Conservation (phyloP, 2,329 filamentous ascomycete species). For the Sphaerulina musiva region DNA sequence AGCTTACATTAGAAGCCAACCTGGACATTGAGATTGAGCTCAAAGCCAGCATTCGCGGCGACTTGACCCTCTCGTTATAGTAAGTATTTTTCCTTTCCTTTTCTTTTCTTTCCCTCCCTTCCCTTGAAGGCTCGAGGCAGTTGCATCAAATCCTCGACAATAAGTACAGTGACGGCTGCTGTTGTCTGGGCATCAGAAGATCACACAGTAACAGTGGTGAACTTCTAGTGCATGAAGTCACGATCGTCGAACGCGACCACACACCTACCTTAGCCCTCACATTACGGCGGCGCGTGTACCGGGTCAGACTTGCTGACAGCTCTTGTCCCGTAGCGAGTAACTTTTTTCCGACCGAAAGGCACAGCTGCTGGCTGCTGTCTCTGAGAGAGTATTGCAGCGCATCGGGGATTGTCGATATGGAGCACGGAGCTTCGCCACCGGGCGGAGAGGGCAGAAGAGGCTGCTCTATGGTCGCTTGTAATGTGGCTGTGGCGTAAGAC, state of each 20-base stretch:
- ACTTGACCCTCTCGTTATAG: slow-evolving; percentile 72
- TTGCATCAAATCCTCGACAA: neutral
- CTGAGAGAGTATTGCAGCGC: neutral
- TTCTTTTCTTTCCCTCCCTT: slow-evolving; percentile 24
- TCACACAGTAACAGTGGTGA: slow-evolving; percentile 13
- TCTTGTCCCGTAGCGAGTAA: slow-evolving; percentile 1
- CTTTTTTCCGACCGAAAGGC: neutral
- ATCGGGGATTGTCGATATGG: neutral
- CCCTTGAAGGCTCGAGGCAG: neutral
- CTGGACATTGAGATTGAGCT: slow-evolving; percentile 78
- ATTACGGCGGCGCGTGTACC: neutral
- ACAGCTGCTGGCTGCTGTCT: neutral
- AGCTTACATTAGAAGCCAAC: slow-evolving; percentile 68
- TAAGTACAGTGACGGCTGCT: neutral
- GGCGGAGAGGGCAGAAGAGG: neutral
- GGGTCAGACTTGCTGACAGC: neutral
- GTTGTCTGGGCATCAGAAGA: slow-evolving; percentile 4
- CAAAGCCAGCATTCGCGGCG: slow-evolving; percentile 79
- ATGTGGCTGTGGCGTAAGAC: neutral
- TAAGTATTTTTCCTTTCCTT: slow-evolving; percentile 42
- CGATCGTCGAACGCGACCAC: neutral
- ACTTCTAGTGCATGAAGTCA: slow-evolving; percentile 8
- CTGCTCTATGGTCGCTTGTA: neutral
- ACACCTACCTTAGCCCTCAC: neutral
- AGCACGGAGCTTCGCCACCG: neutral